Base-by-base conservation (phyloP, 768 basidiomycete genomes). In the Suillus ampliporus region DNA sequence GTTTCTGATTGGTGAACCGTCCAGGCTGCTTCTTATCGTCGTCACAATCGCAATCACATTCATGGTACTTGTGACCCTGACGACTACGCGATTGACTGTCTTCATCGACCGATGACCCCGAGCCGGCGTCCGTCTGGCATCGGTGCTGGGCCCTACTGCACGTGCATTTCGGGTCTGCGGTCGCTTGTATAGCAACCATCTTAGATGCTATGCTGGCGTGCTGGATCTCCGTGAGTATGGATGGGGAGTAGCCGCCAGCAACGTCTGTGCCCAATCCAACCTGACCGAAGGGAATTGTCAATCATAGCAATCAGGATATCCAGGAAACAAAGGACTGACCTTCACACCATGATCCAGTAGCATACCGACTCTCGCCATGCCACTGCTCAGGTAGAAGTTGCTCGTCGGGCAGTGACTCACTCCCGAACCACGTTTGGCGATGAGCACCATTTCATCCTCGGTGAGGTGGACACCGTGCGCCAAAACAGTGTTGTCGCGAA, bases 241-340 rank as follows among this genome's bases (percentile, higher is more conserved):
- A 96, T 4, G 88, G 82, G 11, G 86, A 86, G 74, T 87, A 93
- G 5, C 97, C 96, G 13, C 97, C 97, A 2, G 94, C 91, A 59
- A 92, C 89, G 72, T 97, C 95, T 57, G 96, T 96, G 3, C 97
- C 97, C n/a, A 99, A 79, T 19, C 95, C 94, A 64, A 98, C 92
- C 94, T 95, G 40, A 50, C 57, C 31, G n/a, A 62, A 9, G 28
- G 17, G 9, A 1, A 21, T 34, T 31, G 21, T 54, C 38, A 38
- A 38, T 57, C 69, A 44, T 28, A 69, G 64, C 31, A 53, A 56
- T 40, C 28, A 15, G 19, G 50, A 34, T 34, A 51, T 23, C n/a
- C 11, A 51, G 7, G 15, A 7, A 43, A 58, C 17, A 64, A 3
- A 57, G 1, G 50, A 69, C 78, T 34, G 61, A 92, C 95, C 83